Percentiles rank a stretch among this genome's conserved stretches.
phyloP scores from a whole-genome alignment of 352 stramenopile genomes.

The Globisporangium middletonii region DNA sequence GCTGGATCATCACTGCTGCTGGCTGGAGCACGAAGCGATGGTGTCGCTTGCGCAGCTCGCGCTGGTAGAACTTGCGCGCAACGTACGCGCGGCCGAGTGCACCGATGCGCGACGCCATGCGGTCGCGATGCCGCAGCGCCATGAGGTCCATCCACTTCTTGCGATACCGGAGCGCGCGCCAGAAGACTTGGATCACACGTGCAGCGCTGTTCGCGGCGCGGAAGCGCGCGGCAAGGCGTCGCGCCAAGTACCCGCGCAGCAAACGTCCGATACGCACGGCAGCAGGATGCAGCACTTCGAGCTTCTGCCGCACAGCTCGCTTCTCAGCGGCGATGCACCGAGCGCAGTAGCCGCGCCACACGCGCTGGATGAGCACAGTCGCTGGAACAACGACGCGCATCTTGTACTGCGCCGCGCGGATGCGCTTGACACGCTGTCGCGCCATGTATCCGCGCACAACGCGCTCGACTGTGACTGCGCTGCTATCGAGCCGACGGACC shows the following conservation, averaged over 20 bases:
- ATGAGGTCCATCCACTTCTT: slow-evolving; percentile 50
- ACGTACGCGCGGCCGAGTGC: slow-evolving; percentile 56
- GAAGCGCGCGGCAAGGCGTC: slow-evolving; percentile 25
- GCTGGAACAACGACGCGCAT: slow-evolving; percentile 39
- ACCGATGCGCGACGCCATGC: slow-evolving; percentile 61
- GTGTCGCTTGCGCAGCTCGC: slow-evolving; percentile 38
- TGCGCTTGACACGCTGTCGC: slow-evolving; percentile 28
- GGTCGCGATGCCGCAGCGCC: slow-evolving; percentile 30
- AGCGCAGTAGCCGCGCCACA: slow-evolving; percentile 44
- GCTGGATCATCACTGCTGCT: slow-evolving; percentile 46
- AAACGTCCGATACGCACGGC: slow-evolving; percentile 45
- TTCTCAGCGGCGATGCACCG: slow-evolving; percentile 26
- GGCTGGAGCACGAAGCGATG: slow-evolving; percentile 39
- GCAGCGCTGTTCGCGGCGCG: slow-evolving; percentile 25
- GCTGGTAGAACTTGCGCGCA: slow-evolving; percentile 43
- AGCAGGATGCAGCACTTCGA: slow-evolving; percentile 41
- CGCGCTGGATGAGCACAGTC: slow-evolving; percentile 35
- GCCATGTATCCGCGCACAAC: slow-evolving; percentile 56
- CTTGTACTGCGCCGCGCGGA: slow-evolving; percentile 39
- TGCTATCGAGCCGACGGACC: slow-evolving; percentile 33
- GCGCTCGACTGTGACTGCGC: slow-evolving; percentile 42
- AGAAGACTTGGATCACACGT: slow-evolving; percentile 43
- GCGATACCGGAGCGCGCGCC: slow-evolving; percentile 36
- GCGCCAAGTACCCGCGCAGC: slow-evolving; percentile 48
- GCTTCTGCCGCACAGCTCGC: slow-evolving; percentile 17